Conservation (phyloP, 306 rosid species). For the Acacia crassicarpa region DNA sequence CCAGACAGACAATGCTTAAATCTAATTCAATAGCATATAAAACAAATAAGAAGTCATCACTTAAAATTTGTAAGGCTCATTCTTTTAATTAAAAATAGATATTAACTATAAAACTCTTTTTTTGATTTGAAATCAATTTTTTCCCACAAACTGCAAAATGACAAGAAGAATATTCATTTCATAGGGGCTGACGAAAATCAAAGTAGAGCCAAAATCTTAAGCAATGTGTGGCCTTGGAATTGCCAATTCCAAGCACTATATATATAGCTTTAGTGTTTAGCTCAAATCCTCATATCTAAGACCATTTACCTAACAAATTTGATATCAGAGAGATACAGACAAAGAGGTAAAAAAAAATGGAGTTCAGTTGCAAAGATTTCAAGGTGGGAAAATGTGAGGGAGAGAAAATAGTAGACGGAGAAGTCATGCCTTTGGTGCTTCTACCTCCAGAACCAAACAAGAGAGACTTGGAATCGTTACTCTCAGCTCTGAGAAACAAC, state of each 20-base stretch:
- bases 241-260: background rate
- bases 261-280: background rate
- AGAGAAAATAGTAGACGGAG: slow-evolving; percentile 71
- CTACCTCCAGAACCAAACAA: slow-evolving; percentile 48
- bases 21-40: too few species aligned
- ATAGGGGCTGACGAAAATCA: background rate
- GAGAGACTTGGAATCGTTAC: slow-evolving; percentile 50
- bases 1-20: too few species aligned
- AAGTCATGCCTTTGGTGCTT: slow-evolving; percentile 71
- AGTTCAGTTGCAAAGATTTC: slow-evolving; percentile 57
- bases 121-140: too few species aligned
- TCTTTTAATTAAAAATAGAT: background rate
- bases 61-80: background rate
- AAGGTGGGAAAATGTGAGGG: slow-evolving; percentile 82
- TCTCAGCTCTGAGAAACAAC: slow-evolving; percentile 46
- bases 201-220: background rate
- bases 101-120: too few species aligned
- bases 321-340: background rate
- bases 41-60: background rate
- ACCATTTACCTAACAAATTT: background rate
- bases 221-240: background rate
- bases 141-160: background rate
- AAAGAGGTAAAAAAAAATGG: slow-evolving; percentile 41
- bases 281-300: background rate
- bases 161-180: background rate